Base-by-base conservation (phyloP, 805 yeast species). In the Wickerhamomyces bisporus region DNA sequence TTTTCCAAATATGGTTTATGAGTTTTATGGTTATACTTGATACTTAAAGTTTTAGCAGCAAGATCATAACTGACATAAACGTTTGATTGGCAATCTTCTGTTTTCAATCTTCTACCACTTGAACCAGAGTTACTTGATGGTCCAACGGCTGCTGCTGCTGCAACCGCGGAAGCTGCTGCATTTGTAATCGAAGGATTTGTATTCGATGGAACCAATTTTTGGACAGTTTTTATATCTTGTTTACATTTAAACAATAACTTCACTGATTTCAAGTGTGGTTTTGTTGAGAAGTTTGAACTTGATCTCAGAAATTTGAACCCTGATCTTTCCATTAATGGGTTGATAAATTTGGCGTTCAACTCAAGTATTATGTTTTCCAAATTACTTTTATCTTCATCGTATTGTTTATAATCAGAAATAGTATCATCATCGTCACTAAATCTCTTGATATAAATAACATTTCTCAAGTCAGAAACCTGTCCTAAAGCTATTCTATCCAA, bases 11-110 rank as follows among this genome's bases (percentile, higher is more conserved):
- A 46, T 3, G 52, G 44, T 18, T 41, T 44, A 26, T 53, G 58
- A 6, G 45, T 36, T 8, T 31, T 30, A 27, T 53, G 57, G 32
- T 43, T 49, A 26, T 36, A 53, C 42, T 47, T 53, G 38, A 52
- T 48, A 26, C 40, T 47, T 38, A 53, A 26, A 10, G 36, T 40
- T 39, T 47, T 52, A 9, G 41, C 38, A 17, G 41, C 15, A 9
- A 53, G 39, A 32, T 53, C 57, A 38, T 52, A 53, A 32, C 51
- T 49, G 17, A 53, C 14, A 25, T 49, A 53, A 32, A 52, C 37
- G 26, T 42, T 47, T 9, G 57, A 53, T 18, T 47, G 34, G 29
- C 55, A 52, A 30, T 49, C 41, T 34, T 53, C 57, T 7, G 55
- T 48, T 33, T 51, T 53, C 40, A 51, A 20, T 24, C 44, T 43